Evolutionary conservation across 495 filamentous ascomycete genomes (phyloP).

Genomic region (Penicillium roqueforti): DNA sequence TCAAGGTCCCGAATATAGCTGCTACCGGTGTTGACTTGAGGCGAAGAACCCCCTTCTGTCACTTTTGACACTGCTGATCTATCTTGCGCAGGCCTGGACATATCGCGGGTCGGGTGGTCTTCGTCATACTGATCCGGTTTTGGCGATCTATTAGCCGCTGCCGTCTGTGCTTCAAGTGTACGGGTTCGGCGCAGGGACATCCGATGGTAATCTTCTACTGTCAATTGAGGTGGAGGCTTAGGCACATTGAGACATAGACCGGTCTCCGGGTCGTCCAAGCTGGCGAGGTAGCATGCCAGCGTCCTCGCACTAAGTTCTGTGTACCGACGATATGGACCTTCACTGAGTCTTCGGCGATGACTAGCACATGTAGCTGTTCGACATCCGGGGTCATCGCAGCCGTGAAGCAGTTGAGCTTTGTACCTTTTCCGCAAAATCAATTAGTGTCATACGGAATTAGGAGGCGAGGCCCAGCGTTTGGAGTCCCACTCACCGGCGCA

Average conservation of each 20-base stretch:
- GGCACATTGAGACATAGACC: conserved; percentile 63
- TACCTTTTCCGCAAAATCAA: conserved; percentile 50
- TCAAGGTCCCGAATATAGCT: conserved; percentile 22
- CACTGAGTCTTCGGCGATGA: conserved; percentile 61
- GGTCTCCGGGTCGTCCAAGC: conserved; percentile 69
- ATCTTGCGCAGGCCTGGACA: not conserved
- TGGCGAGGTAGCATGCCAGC: conserved; percentile 73
- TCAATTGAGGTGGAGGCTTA: conserved; percentile 29
- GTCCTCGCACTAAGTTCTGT: conserved; percentile 67
- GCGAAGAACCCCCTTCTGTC: not conserved
- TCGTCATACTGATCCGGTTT: not conserved
- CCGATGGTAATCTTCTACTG: conserved; percentile 24
- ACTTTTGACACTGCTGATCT: not conserved
- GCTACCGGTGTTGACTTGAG: conserved; percentile 5
- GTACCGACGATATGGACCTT: conserved; percentile 68
- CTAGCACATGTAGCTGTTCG: conserved; percentile 76
- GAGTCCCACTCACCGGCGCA: conserved; percentile 42
- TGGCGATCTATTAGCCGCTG: not conserved
- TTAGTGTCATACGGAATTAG: conserved; percentile 6
- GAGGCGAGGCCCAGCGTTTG: conserved; percentile 9
- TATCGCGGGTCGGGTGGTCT: not conserved
- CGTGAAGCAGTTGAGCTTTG: conserved; percentile 76
- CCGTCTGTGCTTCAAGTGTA: conserved; percentile 18
- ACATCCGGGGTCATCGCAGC: conserved; percentile 68
- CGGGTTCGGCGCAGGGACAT: conserved; percentile 31